A percentile compares a stretch with the other conserved stretches of the same genome.
Conservation (phyloP, 2,329 filamentous ascomycete species). For the Tricladium varicosporioides region DNA sequence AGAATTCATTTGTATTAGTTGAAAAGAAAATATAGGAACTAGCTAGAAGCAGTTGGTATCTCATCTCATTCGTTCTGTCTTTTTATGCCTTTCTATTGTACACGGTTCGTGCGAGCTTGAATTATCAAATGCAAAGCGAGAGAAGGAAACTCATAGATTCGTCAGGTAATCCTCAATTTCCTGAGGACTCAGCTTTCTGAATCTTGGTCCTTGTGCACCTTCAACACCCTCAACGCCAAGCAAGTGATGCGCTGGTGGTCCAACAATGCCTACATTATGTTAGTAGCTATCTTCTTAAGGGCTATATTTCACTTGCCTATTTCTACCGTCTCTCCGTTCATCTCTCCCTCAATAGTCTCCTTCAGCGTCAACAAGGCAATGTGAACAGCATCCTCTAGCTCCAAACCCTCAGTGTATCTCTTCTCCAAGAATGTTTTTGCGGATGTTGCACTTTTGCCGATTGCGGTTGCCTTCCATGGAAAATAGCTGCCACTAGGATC, state of each 20-base stretch:
- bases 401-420: slow-evolving; percentile 94
- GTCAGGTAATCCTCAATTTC: slow-evolving; percentile 99
- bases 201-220: slow-evolving; percentile 78
- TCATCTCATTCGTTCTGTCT: slow-evolving; percentile 30
- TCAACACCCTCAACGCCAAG: slow-evolving; percentile 89
- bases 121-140: slow-evolving; percentile 21
- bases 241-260: slow-evolving; percentile 88
- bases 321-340: slow-evolving; percentile 98
- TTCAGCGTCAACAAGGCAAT: slow-evolving; percentile 96
- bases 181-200: slow-evolving; percentile 92
- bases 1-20: slow-evolving; percentile 33
- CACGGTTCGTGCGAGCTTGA: slow-evolving; percentile 27
- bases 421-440: slow-evolving; percentile 99
- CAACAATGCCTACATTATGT: slow-evolving; percentile 74
- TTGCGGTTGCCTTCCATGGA: slow-evolving; percentile 98
- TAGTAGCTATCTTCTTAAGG: slow-evolving; percentile 13
- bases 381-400: slow-evolving; percentile 97
- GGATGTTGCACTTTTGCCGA: slow-evolving; percentile 96
- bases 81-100: slow-evolving; percentile 38
- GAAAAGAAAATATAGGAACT: neutral
- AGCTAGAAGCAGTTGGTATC: slow-evolving; percentile 23
- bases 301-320: slow-evolving; percentile 64
- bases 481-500: slow-evolving; percentile 99
- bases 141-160: slow-evolving; percentile 65
- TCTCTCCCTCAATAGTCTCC: slow-evolving; percentile 98